phyloP scores from a whole-genome alignment of 2,329 filamentous ascomycete species.

The Phyllosticta ampelicida region DNA sequence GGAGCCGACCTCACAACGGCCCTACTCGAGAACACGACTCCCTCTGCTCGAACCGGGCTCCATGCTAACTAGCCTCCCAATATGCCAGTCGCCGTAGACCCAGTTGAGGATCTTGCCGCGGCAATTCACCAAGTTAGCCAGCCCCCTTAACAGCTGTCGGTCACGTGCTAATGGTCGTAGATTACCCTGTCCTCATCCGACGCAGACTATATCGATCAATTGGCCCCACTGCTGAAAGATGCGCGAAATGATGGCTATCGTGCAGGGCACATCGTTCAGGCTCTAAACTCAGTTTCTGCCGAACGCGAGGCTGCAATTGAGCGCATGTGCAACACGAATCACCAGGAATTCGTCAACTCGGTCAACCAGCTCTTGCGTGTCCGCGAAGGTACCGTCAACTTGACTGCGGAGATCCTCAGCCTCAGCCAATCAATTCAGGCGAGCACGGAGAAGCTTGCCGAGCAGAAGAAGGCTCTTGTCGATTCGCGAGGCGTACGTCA shows the following conservation, averaged over 20 bases:
- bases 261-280: constrained; percentile 62
- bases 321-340: constrained; percentile 85
- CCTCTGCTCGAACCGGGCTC: background rate
- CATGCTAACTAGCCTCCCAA: background rate
- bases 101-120: constrained; percentile 36
- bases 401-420: constrained; percentile 84
- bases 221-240: constrained; percentile 91
- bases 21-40: background rate
- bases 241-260: constrained; percentile 60
- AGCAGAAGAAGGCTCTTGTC: constrained; percentile 88
- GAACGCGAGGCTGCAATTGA: constrained; percentile 89
- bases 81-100: constrained; percentile 31
- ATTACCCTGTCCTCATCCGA: constrained; percentile 89
- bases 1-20: background rate
- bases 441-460: constrained; percentile 86
- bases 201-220: constrained; percentile 85
- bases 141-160: constrained; percentile 6
- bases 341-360: constrained; percentile 90
- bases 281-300: constrained; percentile 69
- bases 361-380: constrained; percentile 91
- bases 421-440: constrained; percentile 91
- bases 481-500: constrained; percentile 86
- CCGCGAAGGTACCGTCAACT: constrained; percentile 74
- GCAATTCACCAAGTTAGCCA: constrained; percentile 39
- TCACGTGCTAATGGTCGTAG: constrained; percentile 37